Base-by-base conservation (phyloP, 2,329 filamentous ascomycete species). In the Cladosporium austrohemisphaericum region DNA sequence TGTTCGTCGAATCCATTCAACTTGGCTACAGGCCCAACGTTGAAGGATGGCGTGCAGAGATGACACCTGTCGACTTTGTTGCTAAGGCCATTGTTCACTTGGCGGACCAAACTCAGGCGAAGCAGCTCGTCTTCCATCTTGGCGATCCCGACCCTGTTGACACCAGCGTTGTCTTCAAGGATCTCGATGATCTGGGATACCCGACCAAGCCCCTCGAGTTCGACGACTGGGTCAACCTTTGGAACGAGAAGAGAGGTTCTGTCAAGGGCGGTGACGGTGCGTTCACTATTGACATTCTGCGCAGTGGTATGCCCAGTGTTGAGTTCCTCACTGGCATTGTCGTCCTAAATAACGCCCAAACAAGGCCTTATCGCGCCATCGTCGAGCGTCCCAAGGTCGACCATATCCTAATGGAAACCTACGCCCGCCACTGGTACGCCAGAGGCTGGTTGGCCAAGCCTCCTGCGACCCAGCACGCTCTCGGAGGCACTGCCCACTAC, bases 41-140 rank as follows among this genome's bases (percentile, higher is more conserved):
- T 3, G 76, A 84, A 41, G 82, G 82, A 33, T 92, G 87, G 87
- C 80, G 83, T 41, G 79, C 85, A 1, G 87, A 92, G 69, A 91
- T 91, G 86, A 90, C 87, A 0, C 86, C 87, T 0, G 87, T 89
- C 11, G 86, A 92, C 66, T 90, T 88, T 60, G 85, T 90, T 51
- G 86, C 83, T 68, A 82, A 81, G 55, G 81, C 85, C 3, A 87
- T 92, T 56, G 72, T 86, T 19, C 80, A 85, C 14, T 76, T 91
- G 16, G 77, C 83, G 32, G 81, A 84, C 56, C 76, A 88, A 51
- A 77, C 71, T 0, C 74, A 83, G 28, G 73, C 76, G 1, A 74
- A 81, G 8, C 84, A 87, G 59, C 75, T 76, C 0, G 69, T 90
- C 6, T 88, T 87, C 68, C 87, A 91, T 58, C 72, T 91, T 0